Conservation (phyloP, 2,329 filamentous ascomycete genomes). For the Sporothrix variecibatus region DNA sequence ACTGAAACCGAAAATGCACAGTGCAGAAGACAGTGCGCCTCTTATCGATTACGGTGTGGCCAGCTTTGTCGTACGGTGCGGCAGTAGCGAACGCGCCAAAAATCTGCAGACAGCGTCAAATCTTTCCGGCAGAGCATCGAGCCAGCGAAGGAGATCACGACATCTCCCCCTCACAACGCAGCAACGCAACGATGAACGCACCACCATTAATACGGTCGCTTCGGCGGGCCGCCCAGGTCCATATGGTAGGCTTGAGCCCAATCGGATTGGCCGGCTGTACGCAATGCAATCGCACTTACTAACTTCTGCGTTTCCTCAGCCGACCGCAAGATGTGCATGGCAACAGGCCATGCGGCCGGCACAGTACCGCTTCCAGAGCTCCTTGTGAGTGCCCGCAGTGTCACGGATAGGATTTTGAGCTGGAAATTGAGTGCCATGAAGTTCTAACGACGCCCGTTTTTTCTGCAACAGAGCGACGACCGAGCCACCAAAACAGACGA, state of each 20-base stretch:
- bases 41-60: constrained; percentile 37
- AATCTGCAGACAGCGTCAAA: constrained; percentile 27
- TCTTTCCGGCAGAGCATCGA: constrained; percentile 1
- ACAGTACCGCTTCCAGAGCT: constrained; percentile 26
- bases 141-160: neutral
- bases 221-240: constrained; percentile 37
- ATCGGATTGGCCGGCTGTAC: neutral
- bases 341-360: constrained; percentile 27
- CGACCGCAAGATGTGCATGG: constrained; percentile 24
- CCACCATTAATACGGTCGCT: constrained; percentile 42
- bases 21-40: neutral
- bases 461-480: neutral
- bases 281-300: neutral
- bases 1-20: neutral
- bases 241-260: constrained; percentile 34
- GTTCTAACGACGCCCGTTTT: neutral
- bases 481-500: neutral
- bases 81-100: constrained; percentile 25
- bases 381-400: constrained; percentile 26
- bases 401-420: no score
- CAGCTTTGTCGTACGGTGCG: neutral
- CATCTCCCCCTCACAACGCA: neutral
- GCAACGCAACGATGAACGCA: constrained; percentile 39
- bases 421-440: neutral
- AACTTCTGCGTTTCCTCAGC: constrained; percentile 1